phyloP scores from a whole-genome alignment of 495 filamentous ascomycete species.

The Aspergillus mulundensis region DNA sequence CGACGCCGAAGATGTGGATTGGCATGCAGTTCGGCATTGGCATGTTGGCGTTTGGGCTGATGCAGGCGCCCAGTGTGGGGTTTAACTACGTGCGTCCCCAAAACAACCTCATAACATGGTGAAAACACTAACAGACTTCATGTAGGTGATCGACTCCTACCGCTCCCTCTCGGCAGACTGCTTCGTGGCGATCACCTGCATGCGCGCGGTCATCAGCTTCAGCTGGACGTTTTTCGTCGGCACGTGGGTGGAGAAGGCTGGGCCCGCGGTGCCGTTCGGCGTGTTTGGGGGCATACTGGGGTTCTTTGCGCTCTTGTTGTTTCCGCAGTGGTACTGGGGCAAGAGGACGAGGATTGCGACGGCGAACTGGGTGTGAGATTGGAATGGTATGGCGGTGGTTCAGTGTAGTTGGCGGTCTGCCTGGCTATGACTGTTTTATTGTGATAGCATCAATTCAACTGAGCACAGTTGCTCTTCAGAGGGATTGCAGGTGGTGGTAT shows the following conservation, averaged over 20 bases:
- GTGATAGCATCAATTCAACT: too few species aligned
- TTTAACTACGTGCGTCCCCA: constrained; percentile 11
- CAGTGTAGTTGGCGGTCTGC: too few species aligned
- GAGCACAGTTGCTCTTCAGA: too few species aligned
- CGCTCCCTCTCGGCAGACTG: constrained; percentile 11
- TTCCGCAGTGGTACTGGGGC: constrained; percentile 17
- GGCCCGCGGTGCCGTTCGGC: constrained; percentile 17
- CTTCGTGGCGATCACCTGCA: constrained; percentile 19
- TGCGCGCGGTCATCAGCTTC: constrained; percentile 20
- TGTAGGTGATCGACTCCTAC: constrained; percentile 17
- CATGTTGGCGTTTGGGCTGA: constrained; percentile 14
- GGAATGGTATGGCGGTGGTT: too few species aligned
- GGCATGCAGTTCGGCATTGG: constrained; percentile 15
- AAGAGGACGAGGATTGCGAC: constrained; percentile 21
- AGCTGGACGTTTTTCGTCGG: constrained; percentile 19
- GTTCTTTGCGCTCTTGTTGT: constrained; percentile 10
- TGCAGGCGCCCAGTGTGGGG: constrained; percentile 14
- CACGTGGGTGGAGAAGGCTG: constrained; percentile 15
- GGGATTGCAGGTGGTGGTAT: too few species aligned
- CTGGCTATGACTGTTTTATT: too few species aligned
- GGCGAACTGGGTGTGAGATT: constrained; percentile 10
- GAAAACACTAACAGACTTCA: neutral
- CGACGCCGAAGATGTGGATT: constrained; percentile 10
- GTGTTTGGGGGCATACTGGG: constrained; percentile 20
- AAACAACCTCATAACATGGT: too few species aligned